Percentiles rank a stretch among this genome's conserved stretches.
phyloP scores from a whole-genome alignment of 2,329 filamentous ascomycete genomes.

The Spiromastix sp. region DNA sequence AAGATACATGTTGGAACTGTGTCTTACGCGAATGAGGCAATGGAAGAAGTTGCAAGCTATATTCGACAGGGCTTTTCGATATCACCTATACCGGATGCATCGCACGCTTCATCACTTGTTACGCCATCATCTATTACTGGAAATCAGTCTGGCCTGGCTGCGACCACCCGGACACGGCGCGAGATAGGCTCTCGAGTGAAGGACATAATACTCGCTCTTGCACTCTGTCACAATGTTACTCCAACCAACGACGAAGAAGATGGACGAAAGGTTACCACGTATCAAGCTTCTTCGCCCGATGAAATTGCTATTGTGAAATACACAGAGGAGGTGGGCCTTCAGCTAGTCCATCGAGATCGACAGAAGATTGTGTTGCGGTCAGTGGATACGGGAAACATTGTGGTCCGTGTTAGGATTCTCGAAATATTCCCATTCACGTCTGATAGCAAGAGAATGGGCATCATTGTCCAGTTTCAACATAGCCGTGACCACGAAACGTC shows the following conservation, averaged over 20 bases:
- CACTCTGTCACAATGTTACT: slow-evolving; percentile 94
- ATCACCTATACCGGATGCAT: slow-evolving; percentile 32
- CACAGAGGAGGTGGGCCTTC: slow-evolving; percentile 85
- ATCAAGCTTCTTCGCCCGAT: slow-evolving; percentile 94
- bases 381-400: slow-evolving; percentile 58
- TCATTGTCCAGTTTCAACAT: slow-evolving; percentile 77
- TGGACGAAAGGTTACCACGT: slow-evolving; percentile 66
- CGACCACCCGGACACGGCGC: slow-evolving; percentile 71
- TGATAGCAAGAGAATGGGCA: slow-evolving; percentile 96
- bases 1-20: slow-evolving; percentile 98
- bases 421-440: slow-evolving; percentile 97
- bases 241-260: slow-evolving; percentile 78
- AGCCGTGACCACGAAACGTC: slow-evolving; percentile 38
- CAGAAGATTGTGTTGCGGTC: slow-evolving; percentile 76
- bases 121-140: slow-evolving; percentile 66
- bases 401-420: slow-evolving; percentile 78
- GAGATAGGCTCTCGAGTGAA: slow-evolving; percentile 91
- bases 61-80: slow-evolving; percentile 71
- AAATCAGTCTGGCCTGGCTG: slow-evolving; percentile 44
- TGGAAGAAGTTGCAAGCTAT: slow-evolving; percentile 90
- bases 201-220: slow-evolving; percentile 84
- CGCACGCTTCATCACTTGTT: slow-evolving; percentile 48
- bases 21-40: slow-evolving; percentile 95
- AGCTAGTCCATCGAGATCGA: slow-evolving; percentile 74
- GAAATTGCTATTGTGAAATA: slow-evolving; percentile 97